Conservation (phyloP, 2,329 filamentous ascomycete species). For the Xylariaceae sp. region DNA sequence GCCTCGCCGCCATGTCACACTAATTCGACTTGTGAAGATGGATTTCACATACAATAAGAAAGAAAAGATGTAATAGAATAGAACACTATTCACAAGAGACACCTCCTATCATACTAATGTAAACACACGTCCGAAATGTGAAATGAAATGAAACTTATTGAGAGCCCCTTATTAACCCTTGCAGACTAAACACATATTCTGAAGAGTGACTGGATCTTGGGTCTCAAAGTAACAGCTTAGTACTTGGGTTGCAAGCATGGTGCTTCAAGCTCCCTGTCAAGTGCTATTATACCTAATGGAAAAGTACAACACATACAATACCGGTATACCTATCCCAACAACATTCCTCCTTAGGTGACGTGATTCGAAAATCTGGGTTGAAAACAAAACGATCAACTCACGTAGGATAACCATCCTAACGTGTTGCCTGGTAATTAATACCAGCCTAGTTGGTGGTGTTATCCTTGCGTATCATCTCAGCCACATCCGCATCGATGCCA, state of each 20-base stretch:
- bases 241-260: no score
- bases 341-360: not conserved
- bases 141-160: no score
- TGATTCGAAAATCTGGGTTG: not conserved
- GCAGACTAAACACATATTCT: no score
- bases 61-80: not conserved
- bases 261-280: no score
- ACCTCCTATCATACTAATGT: not conserved
- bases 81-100: no score
- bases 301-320: no score
- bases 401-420: not conserved
- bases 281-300: no score
- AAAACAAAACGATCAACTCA: not conserved
- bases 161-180: no score
- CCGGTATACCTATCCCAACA: not conserved
- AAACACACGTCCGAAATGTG: not conserved
- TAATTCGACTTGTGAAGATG: not conserved
- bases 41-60: not conserved
- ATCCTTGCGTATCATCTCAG: slow-evolving; percentile 48
- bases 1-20: not conserved
- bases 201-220: no score
- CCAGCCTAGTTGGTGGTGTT: slow-evolving; percentile 22
- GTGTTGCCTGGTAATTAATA: not conserved
- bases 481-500: slow-evolving; percentile 53
- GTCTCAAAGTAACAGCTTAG: no score